Base-by-base conservation (phyloP, 305 asterid species). In the Fraxinus dipetala region DNA sequence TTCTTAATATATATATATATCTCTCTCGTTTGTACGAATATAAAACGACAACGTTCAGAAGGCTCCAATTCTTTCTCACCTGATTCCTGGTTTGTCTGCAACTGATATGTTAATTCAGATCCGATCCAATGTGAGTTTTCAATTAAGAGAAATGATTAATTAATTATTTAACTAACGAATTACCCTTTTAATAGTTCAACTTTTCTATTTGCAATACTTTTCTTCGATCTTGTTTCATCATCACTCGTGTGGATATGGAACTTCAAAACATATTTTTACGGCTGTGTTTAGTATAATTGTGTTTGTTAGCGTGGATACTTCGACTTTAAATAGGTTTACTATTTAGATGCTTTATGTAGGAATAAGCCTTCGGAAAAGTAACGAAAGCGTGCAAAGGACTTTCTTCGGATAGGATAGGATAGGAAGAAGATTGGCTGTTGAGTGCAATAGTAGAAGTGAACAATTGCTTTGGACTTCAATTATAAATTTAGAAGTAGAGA, bases 11-110 rank as follows among this genome's bases (percentile, higher is more conserved):
- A 28, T 61, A 28, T 61, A 28, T 8, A 30, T 10, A n/a, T 65
- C 34, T 65, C 34, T 22, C 72, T 22, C 31, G 72, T 63, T 24
- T 63, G 72, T 22, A 22, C 20, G 56, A 20, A 24, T 63, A 63
- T 48, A 77, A 45, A 81, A 78, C 85, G 84, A 84, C 85, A 36
- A 77, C 89, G 86, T 82, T 48, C 32, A 36, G 78, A 79, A 22
- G 45, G 22, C 16, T 24, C 16, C 34, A 40, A 63, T 26, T 63
- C 72, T 61, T 7, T 65, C 35, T 65, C 73, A 26, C 35, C 73
- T 26, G 73, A 65, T 65, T 65, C 34, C 35, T 65, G 34, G 35
- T 65, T 65, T 65, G 73, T 65, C 73, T 65, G 35, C 34, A 24
- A 63, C n/a, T 24, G 72, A 10, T 65, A 11, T 65, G 18, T 63